Evolutionary conservation across 805 yeast species (phyloP).

Genomic region (Yamadazyma nakazawae): DNA sequence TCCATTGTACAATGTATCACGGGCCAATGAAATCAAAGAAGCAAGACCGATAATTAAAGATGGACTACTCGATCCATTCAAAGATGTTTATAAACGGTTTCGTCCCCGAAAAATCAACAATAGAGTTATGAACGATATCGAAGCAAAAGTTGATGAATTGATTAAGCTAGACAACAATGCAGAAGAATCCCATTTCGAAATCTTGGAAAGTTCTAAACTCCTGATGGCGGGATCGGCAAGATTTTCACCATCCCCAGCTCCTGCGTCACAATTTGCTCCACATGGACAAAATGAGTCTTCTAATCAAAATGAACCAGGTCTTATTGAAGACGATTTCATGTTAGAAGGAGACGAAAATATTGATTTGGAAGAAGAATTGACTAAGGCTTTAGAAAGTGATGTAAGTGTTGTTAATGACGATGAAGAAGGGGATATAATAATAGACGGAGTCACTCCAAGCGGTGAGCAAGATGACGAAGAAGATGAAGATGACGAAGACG

Average conservation of each 20-base stretch:
- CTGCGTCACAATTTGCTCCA: constrained; percentile 8
- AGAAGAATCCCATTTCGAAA: constrained; percentile 72
- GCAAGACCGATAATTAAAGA: constrained; percentile 55
- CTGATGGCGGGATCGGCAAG: constrained; percentile 21
- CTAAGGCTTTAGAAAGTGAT: constrained; percentile 48
- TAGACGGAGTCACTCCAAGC: constrained; percentile 8
- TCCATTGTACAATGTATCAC: constrained; percentile 36
- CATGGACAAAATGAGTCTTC: constrained; percentile 4
- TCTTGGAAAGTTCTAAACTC: constrained; percentile 53
- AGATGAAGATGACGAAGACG: constrained; percentile 47
- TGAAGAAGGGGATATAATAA: constrained; percentile 29
- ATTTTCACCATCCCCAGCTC: constrained; percentile 30
- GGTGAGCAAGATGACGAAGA: constrained; percentile 40
- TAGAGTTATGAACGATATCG: constrained; percentile 72
- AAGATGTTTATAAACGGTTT: constrained; percentile 64
- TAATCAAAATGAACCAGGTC: constrained; percentile 26
- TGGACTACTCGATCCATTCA: constrained; percentile 81
- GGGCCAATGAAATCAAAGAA: constrained; percentile 39
- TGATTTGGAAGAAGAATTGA: constrained; percentile 52
- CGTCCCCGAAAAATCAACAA: constrained; percentile 69
- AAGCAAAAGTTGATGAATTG: constrained; percentile 72
- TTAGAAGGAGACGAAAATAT: constrained; percentile 18
- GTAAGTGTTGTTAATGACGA: constrained; percentile 33
- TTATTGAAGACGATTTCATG: constrained; percentile 29
- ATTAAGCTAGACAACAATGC: constrained; percentile 78